These are phyloP conservation scores for Coemansia sp. DNA, from an alignment of 192 early-diverging fungal genomes.

Conservation along the genomic window DNA sequence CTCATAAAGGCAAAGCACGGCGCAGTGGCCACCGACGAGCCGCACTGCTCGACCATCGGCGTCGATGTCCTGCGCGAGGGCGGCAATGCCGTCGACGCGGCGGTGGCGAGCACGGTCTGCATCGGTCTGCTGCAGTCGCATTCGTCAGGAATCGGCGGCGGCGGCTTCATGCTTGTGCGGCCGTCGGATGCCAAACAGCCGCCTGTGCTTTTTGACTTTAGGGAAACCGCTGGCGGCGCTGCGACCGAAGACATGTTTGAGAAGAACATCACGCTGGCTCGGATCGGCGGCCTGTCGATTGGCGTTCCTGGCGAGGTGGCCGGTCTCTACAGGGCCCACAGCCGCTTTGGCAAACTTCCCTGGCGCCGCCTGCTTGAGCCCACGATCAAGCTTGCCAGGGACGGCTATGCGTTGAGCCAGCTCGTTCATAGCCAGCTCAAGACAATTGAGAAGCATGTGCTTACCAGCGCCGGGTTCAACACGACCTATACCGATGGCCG, in stretches of 20 bases:
- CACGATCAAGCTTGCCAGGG: conserved; percentile 67
- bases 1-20: conserved; percentile 51
- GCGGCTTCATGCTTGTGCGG: conserved; percentile 89
- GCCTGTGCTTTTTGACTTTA: conserved; percentile 77
- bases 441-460: conserved; percentile 16
- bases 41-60: conserved; percentile 67
- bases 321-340: conserved; percentile 79
- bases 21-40: conserved; percentile 68
- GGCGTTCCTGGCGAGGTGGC: conserved; percentile 88
- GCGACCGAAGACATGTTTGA: conserved; percentile 78
- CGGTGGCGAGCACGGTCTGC: conserved; percentile 81
- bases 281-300: conserved; percentile 68
- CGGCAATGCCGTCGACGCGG: conserved; percentile 87
- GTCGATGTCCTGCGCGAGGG: conserved; percentile 73
- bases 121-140: conserved; percentile 87
- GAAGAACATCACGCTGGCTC: conserved; percentile 64
- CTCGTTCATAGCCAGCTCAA: conserved; percentile 51
- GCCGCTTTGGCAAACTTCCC: conserved; percentile 73
- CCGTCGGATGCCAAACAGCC: conserved; percentile 53
- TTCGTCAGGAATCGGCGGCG: conserved; percentile 89
- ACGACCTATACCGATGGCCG: conserved; percentile 62
- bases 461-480: conserved; percentile 45
- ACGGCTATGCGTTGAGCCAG: conserved; percentile 66
- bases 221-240: conserved; percentile 78
- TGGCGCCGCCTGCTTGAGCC: conserved; percentile 80